Evolutionary conservation across 768 basidiomycete genomes (phyloP).

Genomic region (Lepiota subincarnata): DNA sequence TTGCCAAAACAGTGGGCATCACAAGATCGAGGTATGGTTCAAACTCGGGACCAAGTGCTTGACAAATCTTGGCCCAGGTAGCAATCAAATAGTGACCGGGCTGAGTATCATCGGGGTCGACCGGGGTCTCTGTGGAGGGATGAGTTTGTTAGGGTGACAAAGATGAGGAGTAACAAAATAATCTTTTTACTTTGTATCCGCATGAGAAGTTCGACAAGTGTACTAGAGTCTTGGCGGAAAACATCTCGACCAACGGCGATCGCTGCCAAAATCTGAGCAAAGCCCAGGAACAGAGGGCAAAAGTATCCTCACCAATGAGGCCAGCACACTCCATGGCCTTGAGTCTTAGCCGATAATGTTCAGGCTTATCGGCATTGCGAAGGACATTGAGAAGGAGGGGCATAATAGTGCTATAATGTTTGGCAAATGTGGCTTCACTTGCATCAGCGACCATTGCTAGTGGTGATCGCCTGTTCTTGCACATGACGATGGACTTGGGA

Average conservation of each 20-base stretch:
- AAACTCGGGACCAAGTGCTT: too few relatives aligned
- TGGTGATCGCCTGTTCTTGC: slow-evolving; percentile 86
- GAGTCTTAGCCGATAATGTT: slow-evolving; percentile 64
- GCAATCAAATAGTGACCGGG: too few relatives aligned
- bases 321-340: slow-evolving; percentile 91
- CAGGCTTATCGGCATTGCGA: slow-evolving; percentile 60
- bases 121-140: slow-evolving; percentile 47
- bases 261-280: slow-evolving; percentile 36
- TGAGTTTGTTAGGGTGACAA: not conserved
- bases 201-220: too few relatives aligned
- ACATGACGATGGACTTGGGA: slow-evolving; percentile 57
- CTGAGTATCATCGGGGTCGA: slow-evolving; percentile 65
- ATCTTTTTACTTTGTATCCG: too few relatives aligned
- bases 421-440: slow-evolving; percentile 72
- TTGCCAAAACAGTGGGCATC: slow-evolving; percentile 64
- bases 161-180: too few relatives aligned
- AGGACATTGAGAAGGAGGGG: slow-evolving; percentile 75
- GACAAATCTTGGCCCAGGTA: too few relatives aligned
- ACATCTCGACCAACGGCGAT: slow-evolving; percentile 82
- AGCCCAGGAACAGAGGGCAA: not conserved
- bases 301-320: slow-evolving; percentile 59
- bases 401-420: slow-evolving; percentile 81
- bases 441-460: slow-evolving; percentile 87
- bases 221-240: slow-evolving; percentile 73
- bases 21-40: too few relatives aligned